phyloP scores from a whole-genome alignment of 805 yeast genomes.

The Jamesozyma lodderae region DNA sequence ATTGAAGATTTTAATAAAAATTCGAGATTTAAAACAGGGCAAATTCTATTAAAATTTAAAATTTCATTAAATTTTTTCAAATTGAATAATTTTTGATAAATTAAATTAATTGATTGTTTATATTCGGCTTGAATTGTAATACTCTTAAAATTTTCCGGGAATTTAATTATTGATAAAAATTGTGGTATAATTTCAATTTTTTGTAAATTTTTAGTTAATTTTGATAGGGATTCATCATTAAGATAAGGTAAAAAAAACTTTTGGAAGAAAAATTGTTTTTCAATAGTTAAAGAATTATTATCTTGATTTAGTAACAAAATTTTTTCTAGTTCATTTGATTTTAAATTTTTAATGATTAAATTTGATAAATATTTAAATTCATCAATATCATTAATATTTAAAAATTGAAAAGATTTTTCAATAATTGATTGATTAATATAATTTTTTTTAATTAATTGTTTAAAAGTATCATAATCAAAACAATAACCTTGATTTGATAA shows the following conservation, averaged over 20 bases:
- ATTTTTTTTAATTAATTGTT: slow-evolving; percentile 15
- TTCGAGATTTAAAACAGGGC: slow-evolving; percentile 21
- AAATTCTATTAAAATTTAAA: slow-evolving; percentile 16
- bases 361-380: slow-evolving; percentile 18
- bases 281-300: not conserved
- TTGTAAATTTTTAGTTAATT: slow-evolving; percentile 13
- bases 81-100: slow-evolving; percentile 17
- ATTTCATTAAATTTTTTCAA: slow-evolving; percentile 13
- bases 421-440: slow-evolving; percentile 16
- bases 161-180: slow-evolving; percentile 16
- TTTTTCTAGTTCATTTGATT: slow-evolving; percentile 8
- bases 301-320: slow-evolving; percentile 1
- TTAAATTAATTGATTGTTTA: slow-evolving; percentile 16
- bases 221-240: slow-evolving; percentile 19
- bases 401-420: slow-evolving; percentile 8
- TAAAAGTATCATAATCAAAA: slow-evolving; percentile 29
- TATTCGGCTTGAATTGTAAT: slow-evolving; percentile 25
- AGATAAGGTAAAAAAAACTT: slow-evolving; percentile 14
- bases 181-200: slow-evolving; percentile 1
- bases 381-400: slow-evolving; percentile 10
- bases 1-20: slow-evolving; percentile 21
- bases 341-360: slow-evolving; percentile 9
- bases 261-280: slow-evolving; percentile 6
- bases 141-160: slow-evolving; percentile 23
- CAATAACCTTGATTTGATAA: slow-evolving; percentile 20